These are phyloP conservation scores for Claviceps monticola DNA, from an alignment of 2,329 filamentous ascomycete genomes.

Conservation along the genomic window DNA sequence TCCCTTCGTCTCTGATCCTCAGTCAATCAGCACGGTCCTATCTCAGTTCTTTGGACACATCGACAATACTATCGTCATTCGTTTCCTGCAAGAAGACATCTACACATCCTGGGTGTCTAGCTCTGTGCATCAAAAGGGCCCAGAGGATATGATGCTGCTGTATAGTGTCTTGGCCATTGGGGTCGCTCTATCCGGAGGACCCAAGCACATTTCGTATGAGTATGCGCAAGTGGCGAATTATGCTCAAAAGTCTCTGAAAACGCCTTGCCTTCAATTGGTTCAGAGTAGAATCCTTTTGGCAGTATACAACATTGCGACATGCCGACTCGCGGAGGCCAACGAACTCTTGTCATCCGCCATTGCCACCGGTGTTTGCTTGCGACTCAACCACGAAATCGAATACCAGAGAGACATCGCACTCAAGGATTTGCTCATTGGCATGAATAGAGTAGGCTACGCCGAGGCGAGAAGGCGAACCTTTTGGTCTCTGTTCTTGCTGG, in stretches of 20 bases:
- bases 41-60: conserved; percentile 29
- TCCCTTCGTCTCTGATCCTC: conserved; percentile 30
- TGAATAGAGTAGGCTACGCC: conserved; percentile 42
- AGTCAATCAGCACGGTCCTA: conserved; percentile 24
- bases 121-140: conserved; percentile 21
- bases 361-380: conserved; percentile 42
- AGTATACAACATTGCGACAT: conserved; percentile 50
- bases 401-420: conserved; percentile 26
- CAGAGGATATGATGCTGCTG: conserved; percentile 32
- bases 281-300: conserved; percentile 54
- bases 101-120: conserved; percentile 25
- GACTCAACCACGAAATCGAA: conserved; percentile 49
- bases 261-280: conserved; percentile 41
- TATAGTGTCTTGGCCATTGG: conserved; percentile 30
- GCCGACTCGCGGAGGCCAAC: conserved; percentile 44
- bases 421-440: conserved; percentile 38
- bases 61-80: conserved; percentile 27
- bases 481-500: conserved; percentile 58
- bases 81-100: conserved; percentile 26
- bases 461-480: conserved; percentile 59
- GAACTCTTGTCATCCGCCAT: conserved; percentile 51
- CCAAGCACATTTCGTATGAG: conserved; percentile 22
- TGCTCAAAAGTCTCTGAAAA: conserved; percentile 25
- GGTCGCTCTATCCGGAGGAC: conserved; percentile 24
- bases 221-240: conserved; percentile 41